Evolutionary conservation across 148 eudicot genomes (phyloP), one percentile per base, ranked within the genome.

Genomic region (Dysphania ambrosioides): DNA sequence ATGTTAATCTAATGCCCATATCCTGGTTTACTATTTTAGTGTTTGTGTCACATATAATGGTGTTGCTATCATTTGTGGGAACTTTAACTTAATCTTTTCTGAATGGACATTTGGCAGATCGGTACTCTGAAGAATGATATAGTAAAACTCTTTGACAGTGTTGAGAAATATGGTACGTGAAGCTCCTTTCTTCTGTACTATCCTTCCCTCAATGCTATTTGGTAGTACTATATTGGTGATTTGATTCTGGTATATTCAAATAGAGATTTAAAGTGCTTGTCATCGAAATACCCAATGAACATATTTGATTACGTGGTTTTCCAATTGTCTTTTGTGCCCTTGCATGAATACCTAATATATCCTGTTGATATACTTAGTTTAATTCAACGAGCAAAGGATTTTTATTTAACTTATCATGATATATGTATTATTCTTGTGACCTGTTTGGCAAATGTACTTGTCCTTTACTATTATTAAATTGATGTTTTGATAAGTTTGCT

Each of bases 81-180:
- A 66, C n/a, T 9, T 61, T 67, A 65, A 63, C 66, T 79, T 56
- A 79, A 34, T 24, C 26, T 42, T 49, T 29, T 66, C 36, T n/a
- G 8, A 49, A 59, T 24, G 77, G 9, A 13, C 40, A 66, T 75
- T 81, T 65, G 77, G 79, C 96, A 95, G 99, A 87, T 92, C 82
- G 87, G 80, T 32, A 66, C 89, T 9, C 78, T 95, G 72, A 86
- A 85, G 82, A 92, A 86, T 77, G 96, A 86, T 77, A 80, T 92
- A 58, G 75, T 82, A 77, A 95, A 92, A 84, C 96, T 95, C 49
- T 90, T 95, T 79, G 99, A 92, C 83, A 82, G 88, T 42, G 72
- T 83, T 81, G 97, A 92, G 78, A 92, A 87, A 79, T 92, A 95
- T 77, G 99, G 97, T 95, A 85, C 51, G 90, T 85, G 60, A 40